Percentiles rank a stretch among this genome's conserved stretches.
Evolutionary conservation across 225 moss, liverwort and hornwort species (phyloP).

Genomic region (Antitrichia curtipendula): DNA sequence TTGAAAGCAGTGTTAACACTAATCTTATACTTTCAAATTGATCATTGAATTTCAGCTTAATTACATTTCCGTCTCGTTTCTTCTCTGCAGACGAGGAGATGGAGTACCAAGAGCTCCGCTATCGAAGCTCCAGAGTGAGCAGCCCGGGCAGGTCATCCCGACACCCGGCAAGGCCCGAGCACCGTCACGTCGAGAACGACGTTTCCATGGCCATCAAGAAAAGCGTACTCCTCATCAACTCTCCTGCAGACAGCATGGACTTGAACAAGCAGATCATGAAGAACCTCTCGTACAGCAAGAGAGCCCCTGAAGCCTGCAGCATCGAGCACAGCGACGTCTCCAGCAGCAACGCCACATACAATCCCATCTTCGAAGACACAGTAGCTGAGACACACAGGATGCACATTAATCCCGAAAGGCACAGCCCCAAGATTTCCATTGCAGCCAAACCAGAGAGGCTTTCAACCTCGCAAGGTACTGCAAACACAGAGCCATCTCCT

Average conservation of each 20-base stretch:
- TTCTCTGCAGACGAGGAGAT: neutral
- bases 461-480: neutral
- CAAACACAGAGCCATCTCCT: neutral
- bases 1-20: neutral
- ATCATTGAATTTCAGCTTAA: neutral
- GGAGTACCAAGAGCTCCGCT: neutral
- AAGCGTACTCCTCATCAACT: slow-evolving; percentile 8
- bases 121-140: neutral
- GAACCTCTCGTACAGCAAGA: slow-evolving; percentile 6
- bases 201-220: slow-evolving; percentile 16
- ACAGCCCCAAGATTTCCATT: neutral
- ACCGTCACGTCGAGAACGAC: neutral
- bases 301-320: slow-evolving; percentile 11
- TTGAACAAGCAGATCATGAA: slow-evolving; percentile 34
- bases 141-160: neutral
- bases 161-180: neutral
- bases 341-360: slow-evolving; percentile 11
- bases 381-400: neutral
- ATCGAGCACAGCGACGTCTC: slow-evolving; percentile 26
- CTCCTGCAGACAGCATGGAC: neutral
- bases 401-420: neutral
- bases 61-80: neutral
- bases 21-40: neutral
- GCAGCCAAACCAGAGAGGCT: neutral
- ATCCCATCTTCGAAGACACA: neutral